Evolutionary conservation across 2,329 filamentous ascomycete genomes (phyloP), one percentile per base, ranked within the genome.

Genomic region (Plenodomus lindquistii): DNA sequence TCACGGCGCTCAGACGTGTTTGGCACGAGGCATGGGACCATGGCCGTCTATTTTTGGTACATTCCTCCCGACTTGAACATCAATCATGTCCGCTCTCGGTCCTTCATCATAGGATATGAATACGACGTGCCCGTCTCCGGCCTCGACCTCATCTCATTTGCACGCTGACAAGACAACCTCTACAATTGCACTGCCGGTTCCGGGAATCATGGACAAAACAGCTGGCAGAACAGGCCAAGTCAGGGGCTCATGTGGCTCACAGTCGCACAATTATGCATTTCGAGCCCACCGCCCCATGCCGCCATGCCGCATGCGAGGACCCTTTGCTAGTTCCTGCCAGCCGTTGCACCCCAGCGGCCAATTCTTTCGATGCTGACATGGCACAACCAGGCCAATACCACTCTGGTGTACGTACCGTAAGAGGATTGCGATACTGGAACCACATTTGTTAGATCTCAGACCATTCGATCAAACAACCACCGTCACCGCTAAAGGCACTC

Each of bases 341-440:
- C 57, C 63, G 48, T 63, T 66, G 20, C 47, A 50, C 29, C 43
- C 40, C 46, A 62, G 43, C 2, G 50, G 42, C 60, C 60, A 65
- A 11, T 63, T 59, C 21, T 42, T 42, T 34, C 41, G 51, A 20
- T 51, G 54, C 36, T 48, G 44, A 48, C 62, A 65, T 16, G 61
- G 52, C 60, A 46, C 62, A 65, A 7, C 62, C 59, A 16, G 57
- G 56, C 62, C 60, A 66, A 24, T 61, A 64, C 46, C 50, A 57
- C 31, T 57, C 48, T 7, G 56, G 59, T 34, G 48, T 44, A 19
- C 60, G 48, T 17, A 61, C 62, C 42, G 56, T 61, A 17, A 63
- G 61, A 8, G 46, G 42, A 47, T 66, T 62, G 11, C 55, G 43
- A 46, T 62, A 65, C 27, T 54, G 54, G 37, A 55, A 63, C 60